phyloP scores from a whole-genome alignment of 257 asterid genomes.

The Linaria vulgaris region DNA sequence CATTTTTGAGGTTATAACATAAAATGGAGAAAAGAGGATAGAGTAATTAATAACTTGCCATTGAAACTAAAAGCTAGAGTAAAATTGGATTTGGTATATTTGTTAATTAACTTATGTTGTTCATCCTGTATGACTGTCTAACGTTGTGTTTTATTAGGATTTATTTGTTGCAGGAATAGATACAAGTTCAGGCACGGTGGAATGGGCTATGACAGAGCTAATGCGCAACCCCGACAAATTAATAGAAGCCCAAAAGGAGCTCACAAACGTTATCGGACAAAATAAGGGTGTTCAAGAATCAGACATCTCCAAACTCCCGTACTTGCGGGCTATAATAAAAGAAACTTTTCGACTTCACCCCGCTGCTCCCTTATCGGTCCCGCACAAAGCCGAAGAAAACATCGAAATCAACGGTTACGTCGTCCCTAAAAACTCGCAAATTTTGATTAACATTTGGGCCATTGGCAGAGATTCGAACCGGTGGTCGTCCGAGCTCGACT shows the following conservation, averaged over 20 bases:
- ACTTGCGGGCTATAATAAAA: not conserved
- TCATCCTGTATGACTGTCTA: not conserved
- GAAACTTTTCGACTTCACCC: slow-evolving; percentile 9
- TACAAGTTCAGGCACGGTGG: not conserved
- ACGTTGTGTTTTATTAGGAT: not conserved
- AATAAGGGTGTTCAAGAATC: not conserved
- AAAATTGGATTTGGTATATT: too few species aligned
- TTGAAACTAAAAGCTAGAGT: too few species aligned
- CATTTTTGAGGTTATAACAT: too few species aligned
- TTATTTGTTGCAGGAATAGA: not conserved
- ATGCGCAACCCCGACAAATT: not conserved
- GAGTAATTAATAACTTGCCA: too few species aligned
- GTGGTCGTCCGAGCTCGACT: slow-evolving; percentile 3
- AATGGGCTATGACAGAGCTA: slow-evolving; percentile 5
- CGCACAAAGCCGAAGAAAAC: not conserved
- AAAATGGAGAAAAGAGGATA: too few species aligned
- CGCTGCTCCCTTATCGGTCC: not conserved
- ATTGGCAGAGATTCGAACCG: slow-evolving; percentile 7
- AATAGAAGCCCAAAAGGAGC: not conserved
- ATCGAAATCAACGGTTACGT: not conserved
- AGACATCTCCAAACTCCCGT: not conserved
- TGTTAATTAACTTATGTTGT: too few species aligned
- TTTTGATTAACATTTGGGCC: slow-evolving; percentile 11
- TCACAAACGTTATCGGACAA: not conserved
- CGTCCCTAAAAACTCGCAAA: slow-evolving; percentile 12